Base-by-base conservation (phyloP, 345 rosid species). In the Salix dunnii region DNA sequence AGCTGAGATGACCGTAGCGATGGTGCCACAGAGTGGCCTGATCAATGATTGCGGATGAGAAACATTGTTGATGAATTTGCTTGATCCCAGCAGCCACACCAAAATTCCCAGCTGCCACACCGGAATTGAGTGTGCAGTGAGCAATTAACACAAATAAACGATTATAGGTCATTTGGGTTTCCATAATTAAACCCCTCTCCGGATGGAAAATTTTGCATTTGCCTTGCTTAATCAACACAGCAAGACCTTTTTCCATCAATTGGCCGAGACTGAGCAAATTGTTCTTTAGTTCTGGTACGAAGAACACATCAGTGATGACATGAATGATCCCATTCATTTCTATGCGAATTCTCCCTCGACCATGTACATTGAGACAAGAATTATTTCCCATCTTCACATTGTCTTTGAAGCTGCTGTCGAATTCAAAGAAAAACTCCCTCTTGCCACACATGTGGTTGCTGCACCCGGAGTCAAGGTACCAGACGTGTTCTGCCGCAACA, bases 211-310 rank as follows among this genome's bases (percentile, higher is more conserved):
- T 36, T 36, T 36, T 36, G 40, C 40, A 36, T 36, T 36, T 48
- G 49, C 78, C 67, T 35, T 11, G 28, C 40, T 67, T 33, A 20
- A 76, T 67, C 68, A 69, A 36, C 36, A 67, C 9, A 38, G 49
- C 27, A n/a, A 67, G 38, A 16, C 42, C 79, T 68, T 33, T 76
- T 69, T 69, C 68, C 60, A 68, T 60, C 46, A 76, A 69, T 43
- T 69, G 36, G 21, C 74, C 68, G 27, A 76, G 60, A 31, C 74
- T 76, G 40, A 36, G 40, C 40, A 36, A 36, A 6, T 36, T 36
- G 40, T 36, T 36, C 40, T 36, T 36, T 1, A 67, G 7, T 21
- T 67, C 71, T 67, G 27, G 46, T 35, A 67, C 21, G 9, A 35
- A 67, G 27, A 14, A 67, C 21, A 67, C 71, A 23, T 67, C 71